phyloP scores from a whole-genome alignment of 345 rosid species.

The Gossypium rotundifolium region DNA sequence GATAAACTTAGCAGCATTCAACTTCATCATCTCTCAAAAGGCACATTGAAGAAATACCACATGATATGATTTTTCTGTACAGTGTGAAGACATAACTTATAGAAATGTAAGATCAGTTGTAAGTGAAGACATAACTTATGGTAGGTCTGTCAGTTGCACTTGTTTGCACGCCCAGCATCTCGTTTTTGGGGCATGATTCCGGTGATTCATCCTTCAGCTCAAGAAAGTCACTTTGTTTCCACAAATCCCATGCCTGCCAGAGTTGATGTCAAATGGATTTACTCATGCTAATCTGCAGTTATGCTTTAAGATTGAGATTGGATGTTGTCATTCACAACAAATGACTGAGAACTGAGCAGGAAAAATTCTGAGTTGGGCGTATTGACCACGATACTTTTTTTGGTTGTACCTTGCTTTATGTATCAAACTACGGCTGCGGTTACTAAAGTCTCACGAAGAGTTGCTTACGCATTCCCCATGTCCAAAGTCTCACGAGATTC shows the following conservation, averaged over 20 bases:
- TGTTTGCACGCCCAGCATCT: conserved; percentile 4
- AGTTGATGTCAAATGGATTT: background rate
- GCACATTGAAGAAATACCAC: background rate
- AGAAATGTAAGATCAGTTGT: background rate
- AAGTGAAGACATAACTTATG: conserved; percentile 16
- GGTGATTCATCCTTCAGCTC: background rate
- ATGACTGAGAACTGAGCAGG: too few relatives aligned
- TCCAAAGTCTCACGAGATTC: conserved; percentile 17
- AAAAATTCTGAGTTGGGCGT: too few relatives aligned
- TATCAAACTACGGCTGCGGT: too few relatives aligned
- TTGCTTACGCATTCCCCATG: background rate
- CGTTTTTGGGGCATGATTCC: background rate
- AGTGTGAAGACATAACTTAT: too few relatives aligned
- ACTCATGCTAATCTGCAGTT: background rate
- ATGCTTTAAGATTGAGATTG: background rate
- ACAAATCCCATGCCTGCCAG: conserved; percentile 33
- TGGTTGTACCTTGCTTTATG: too few relatives aligned
- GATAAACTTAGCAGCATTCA: background rate
- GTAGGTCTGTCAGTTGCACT: conserved; percentile 13
- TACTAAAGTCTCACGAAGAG: background rate
- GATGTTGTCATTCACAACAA: too few relatives aligned
- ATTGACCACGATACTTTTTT: too few relatives aligned
- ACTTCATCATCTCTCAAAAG: background rate
- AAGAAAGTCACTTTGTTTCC: conserved; percentile 18
- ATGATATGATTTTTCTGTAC: too few relatives aligned